These are phyloP conservation scores for Linnemannia hyalina DNA, from an alignment of 192 early-diverging fungal species.

Conservation along the genomic window DNA sequence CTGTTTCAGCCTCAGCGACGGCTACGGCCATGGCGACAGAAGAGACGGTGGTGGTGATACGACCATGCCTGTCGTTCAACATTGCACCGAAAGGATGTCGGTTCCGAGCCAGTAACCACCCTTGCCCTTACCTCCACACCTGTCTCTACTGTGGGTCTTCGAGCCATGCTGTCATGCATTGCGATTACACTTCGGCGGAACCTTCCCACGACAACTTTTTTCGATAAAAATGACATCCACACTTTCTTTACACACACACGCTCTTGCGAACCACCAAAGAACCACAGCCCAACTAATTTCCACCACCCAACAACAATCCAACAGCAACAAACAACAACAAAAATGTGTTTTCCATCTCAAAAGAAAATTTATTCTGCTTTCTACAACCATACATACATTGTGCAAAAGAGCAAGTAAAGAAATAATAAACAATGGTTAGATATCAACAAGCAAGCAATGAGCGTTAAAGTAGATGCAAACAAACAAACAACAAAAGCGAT, in stretches of 20 bases:
- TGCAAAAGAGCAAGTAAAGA: neutral
- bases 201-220: slow-evolving; percentile 33
- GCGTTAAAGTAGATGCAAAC: neutral
- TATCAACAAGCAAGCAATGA: neutral
- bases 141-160: slow-evolving; percentile 52
- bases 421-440: slow-evolving; percentile 2
- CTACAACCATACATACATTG: slow-evolving; percentile 3
- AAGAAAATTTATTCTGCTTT: slow-evolving; percentile 52
- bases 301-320: neutral
- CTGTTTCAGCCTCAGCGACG: neutral
- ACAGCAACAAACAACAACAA: neutral
- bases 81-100: slow-evolving; percentile 56
- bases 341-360: slow-evolving; percentile 36
- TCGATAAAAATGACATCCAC: neutral
- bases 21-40: slow-evolving; percentile 10
- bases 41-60: slow-evolving; percentile 23
- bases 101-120: slow-evolving; percentile 44
- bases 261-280: neutral
- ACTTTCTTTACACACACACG: neutral
- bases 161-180: slow-evolving; percentile 42
- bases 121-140: slow-evolving; percentile 46
- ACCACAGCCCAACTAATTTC: no score
- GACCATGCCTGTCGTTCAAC: slow-evolving; percentile 51
- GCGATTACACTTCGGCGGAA: slow-evolving; percentile 41
- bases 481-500: neutral